Conservation (phyloP, 805 yeast genomes). For the Candida insectorum region DNA sequence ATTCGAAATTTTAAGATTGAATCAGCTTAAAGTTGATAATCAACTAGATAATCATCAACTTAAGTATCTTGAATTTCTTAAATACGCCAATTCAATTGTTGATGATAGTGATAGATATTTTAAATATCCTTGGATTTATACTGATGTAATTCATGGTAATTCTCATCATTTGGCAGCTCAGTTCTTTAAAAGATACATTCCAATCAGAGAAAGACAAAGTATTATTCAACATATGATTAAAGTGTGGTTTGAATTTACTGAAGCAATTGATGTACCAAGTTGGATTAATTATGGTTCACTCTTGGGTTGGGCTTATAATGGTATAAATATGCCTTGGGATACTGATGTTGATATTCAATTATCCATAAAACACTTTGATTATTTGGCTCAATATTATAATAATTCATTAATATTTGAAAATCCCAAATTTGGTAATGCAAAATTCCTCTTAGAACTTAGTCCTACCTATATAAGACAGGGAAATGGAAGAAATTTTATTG, state of each 20-base stretch:
- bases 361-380: slow-evolving; percentile 22
- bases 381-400: slow-evolving; percentile 22
- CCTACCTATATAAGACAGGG: slow-evolving; percentile 32
- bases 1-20: slow-evolving; percentile 22
- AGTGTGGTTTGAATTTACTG: slow-evolving; percentile 36
- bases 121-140: slow-evolving; percentile 38
- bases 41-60: slow-evolving; percentile 15
- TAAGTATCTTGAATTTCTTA: slow-evolving; percentile 26
- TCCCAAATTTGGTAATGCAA: slow-evolving; percentile 29
- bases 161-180: slow-evolving; percentile 34
- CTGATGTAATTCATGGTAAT: slow-evolving; percentile 33
- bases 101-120: slow-evolving; percentile 28
- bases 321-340: slow-evolving; percentile 31
- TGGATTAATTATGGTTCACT: slow-evolving; percentile 30
- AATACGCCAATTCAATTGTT: slow-evolving; percentile 21
- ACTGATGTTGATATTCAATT: slow-evolving; percentile 29
- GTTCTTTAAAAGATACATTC: slow-evolving; percentile 33
- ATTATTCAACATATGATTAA: slow-evolving; percentile 35
- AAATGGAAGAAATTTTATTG: slow-evolving; percentile 39
- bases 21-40: slow-evolving; percentile 13
- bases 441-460: slow-evolving; percentile 21
- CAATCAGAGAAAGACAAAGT: slow-evolving; percentile 33
- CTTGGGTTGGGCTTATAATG: slow-evolving; percentile 30
- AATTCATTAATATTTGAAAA: slow-evolving; percentile 22
- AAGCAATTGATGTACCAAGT: slow-evolving; percentile 22